Conservation (phyloP, 2,329 filamentous ascomycete species). For the Lachnellula hyalina region DNA sequence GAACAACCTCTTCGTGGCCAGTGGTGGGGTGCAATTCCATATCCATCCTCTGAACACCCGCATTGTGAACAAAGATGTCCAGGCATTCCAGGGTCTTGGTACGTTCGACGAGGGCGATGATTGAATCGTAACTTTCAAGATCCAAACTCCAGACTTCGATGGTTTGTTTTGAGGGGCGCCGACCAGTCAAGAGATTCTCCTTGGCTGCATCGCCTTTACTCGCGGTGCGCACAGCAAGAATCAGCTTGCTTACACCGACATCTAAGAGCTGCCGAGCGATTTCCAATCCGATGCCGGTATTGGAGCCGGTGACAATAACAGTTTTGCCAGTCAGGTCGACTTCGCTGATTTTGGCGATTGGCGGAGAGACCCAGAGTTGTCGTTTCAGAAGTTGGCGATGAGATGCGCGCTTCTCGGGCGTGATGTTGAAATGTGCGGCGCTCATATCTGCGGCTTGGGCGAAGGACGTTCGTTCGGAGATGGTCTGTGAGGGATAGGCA, state of each 20-base stretch:
- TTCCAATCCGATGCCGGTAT: slow-evolving; percentile 38
- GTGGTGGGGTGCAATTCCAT: slow-evolving; percentile 10
- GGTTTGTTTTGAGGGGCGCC: background rate
- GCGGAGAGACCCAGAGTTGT: background rate
- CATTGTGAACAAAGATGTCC: slow-evolving; percentile 16
- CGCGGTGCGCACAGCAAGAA: slow-evolving; percentile 35
- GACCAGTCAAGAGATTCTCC: slow-evolving; percentile 26
- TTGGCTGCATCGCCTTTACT: slow-evolving; percentile 39
- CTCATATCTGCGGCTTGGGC: background rate
- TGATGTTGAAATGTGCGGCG: background rate
- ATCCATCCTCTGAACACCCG: background rate
- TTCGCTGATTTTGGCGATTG: background rate
- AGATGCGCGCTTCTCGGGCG: background rate
- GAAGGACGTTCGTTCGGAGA: no score
- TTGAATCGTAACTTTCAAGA: slow-evolving; percentile 12
- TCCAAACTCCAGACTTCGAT: slow-evolving; percentile 18
- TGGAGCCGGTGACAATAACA: slow-evolving; percentile 38
- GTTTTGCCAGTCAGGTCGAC: slow-evolving; percentile 17
- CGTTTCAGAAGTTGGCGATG: background rate
- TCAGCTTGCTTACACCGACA: slow-evolving; percentile 31
- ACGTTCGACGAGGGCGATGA: slow-evolving; percentile 5
- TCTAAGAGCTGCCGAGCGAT: slow-evolving; percentile 32
- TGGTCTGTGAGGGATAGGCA: no score
- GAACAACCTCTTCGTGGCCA: slow-evolving; percentile 37
- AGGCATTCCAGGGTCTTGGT: slow-evolving; percentile 6